Base-by-base conservation (phyloP, 371 early-diverging fungal genomes). In the Paraphysoderma sedebokerense region DNA sequence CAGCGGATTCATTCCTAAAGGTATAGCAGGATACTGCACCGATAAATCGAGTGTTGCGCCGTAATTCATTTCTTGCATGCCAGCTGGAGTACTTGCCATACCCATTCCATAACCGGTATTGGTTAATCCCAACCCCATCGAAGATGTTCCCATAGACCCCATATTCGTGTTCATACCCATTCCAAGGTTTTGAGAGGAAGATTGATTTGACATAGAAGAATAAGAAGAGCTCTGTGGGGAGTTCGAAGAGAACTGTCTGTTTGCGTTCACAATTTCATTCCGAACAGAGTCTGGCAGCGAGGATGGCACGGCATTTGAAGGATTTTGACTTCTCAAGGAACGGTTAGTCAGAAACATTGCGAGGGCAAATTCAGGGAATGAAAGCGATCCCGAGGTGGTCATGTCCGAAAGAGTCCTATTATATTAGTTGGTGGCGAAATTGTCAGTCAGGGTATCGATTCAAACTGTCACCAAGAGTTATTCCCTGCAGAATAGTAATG, bases 281-380 rank as follows among this genome's bases (percentile, higher is more conserved):
- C 53, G 54, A 11, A 72, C 59, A 31, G 49, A 26, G 34, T 53
- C 53, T 12, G 79, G 79, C 15, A 78, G 55, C 23, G 47, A 44
- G 7, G 59, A 32, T 46, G 77, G 51, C 56, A 65, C 19, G n/a
- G 53, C 27, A 29, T 38, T 13, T 60, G 63, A n/a, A n/a, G n/a
- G n/a, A n/a, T n/a, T n/a, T 28, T 57, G 56, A 24, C 56, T 54
- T 6, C 24, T 38, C 24, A 68, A 38, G 13, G 57, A 56, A 5
- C 61, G 57, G 44, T 67, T 64, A 7, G 70, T 60, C 28, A 77
- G 60, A 46, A 65, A 65, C 72, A 77, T 66, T 33, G 74, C 76
- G 32, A 77, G 38, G 33, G 55, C 58, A 50, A 77, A 76, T 52
- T 77, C 76, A 7, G 74, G 56, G 49, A 68, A 55, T 15, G 66